These are phyloP conservation scores for Chlorella variabilis DNA, from an alignment of 163 green algal genomes.

Conservation along the genomic window DNA sequence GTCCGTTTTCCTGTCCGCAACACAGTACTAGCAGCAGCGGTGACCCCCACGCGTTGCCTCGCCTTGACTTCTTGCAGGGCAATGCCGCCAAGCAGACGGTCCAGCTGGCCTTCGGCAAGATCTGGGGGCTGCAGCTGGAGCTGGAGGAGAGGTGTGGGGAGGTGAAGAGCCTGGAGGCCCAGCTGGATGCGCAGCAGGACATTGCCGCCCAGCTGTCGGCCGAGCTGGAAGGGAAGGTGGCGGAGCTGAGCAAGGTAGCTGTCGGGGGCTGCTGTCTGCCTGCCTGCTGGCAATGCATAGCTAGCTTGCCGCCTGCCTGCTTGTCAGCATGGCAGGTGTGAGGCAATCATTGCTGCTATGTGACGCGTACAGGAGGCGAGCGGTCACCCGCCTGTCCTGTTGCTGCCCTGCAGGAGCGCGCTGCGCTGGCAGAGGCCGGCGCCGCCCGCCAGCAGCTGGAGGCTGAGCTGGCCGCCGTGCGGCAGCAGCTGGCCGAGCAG, in stretches of 20 bases:
- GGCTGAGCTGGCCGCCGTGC: neutral
- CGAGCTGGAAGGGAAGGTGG: neutral
- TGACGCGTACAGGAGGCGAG: no score
- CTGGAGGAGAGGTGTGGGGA: neutral
- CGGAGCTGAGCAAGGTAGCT: neutral
- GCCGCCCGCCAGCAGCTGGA: neutral
- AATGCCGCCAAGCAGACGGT: conserved; percentile 6
- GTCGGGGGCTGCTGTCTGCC: no score
- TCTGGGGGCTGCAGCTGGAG: neutral
- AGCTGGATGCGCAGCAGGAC: conserved; percentile 28
- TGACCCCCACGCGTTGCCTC: neutral
- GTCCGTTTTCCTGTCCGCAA: no score
- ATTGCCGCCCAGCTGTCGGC: conserved; percentile 19
- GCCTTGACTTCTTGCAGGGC: neutral
- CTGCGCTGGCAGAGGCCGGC: neutral
- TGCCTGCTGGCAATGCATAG: no score
- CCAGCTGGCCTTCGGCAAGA: conserved; percentile 8
- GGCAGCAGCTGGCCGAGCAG: neutral
- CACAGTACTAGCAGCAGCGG: no score
- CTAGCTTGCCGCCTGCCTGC: neutral
- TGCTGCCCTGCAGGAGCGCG: neutral
- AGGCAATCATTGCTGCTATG: no score
- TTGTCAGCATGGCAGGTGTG: no score
- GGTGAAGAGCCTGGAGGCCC: conserved; percentile 8
- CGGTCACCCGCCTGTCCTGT: neutral